Evolutionary conservation across 192 early-diverging fungal species (phyloP), one percentile per base, ranked within the genome.

Genomic region (Dissophora globulifera): DNA sequence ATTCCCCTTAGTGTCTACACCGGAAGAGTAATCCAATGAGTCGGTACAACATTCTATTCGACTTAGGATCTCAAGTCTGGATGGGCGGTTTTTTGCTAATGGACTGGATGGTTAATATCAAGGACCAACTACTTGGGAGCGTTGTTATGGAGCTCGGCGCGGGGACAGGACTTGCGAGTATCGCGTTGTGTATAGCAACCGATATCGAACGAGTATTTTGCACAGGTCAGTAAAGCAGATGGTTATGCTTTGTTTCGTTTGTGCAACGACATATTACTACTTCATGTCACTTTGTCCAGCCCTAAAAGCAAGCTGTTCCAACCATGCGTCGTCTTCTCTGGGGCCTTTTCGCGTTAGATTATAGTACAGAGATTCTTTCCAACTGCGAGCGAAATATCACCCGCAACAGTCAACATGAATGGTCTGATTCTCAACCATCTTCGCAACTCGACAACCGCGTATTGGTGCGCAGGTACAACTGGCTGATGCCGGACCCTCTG

Each of bases 71-170:
- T 4, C 72, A 76, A 22, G 72, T 76, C 4, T 76, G 72, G 72
- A 67, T 76, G 72, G 72, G 72, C 1, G 48, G 72, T 30, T 76
- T 76, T 40, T 40, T 76, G 4, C 10, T 76, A 43, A 38, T 61
- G 7, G 72, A 76, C 22, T 76, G 52, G 50, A 60, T 76, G 20
- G 29, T 62, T 15, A 31, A 40, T 1, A 58, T 67, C 2, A 52
- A 32, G 26, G 50, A 58, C 1, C 40, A 56, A 2, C 27, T 76
- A 13, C 31, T 51, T 7, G 45, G 53, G 6, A 45, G 45, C 4
- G 45, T 56, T 1, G 62, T 38, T 0, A 19, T 76, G 2, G 72
- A 76, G 30, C 40, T 67, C 9, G 72, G 72, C 0, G 72, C 63
- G 17, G 72, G 72, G 1, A 76, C 72, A 33, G 72, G 72, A 6